Evolutionary conservation across 352 stramenopile species (phyloP).

Genomic region (Pythium dissimile): DNA sequence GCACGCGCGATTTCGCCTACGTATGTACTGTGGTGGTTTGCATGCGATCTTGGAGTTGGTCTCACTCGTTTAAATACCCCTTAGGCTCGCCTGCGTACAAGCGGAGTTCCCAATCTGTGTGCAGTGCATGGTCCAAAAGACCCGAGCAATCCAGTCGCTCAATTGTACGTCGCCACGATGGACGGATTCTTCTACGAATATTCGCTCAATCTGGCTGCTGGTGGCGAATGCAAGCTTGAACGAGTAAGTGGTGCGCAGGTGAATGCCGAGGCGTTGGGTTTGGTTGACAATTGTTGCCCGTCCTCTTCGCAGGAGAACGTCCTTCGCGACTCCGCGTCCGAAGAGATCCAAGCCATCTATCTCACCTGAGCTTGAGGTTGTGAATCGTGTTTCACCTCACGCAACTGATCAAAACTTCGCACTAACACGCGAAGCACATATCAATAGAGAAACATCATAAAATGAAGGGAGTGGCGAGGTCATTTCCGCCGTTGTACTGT

Average conservation of each 20-base stretch:
- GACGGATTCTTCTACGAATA: slow-evolving; percentile 89
- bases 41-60: neutral
- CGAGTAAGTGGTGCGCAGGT: slow-evolving; percentile 30
- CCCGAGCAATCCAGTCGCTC: slow-evolving; percentile 39
- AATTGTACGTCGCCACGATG: slow-evolving; percentile 75
- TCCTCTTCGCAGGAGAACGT: slow-evolving; percentile 69
- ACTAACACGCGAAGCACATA: no score
- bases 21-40: slow-evolving; percentile 52
- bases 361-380: slow-evolving; percentile 42
- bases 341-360: slow-evolving; percentile 84
- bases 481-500: no score
- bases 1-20: slow-evolving; percentile 85
- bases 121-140: slow-evolving; percentile 76
- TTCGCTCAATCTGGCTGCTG: slow-evolving; percentile 62
- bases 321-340: slow-evolving; percentile 71
- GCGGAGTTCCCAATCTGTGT: slow-evolving; percentile 70
- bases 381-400: neutral
- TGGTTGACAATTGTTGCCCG: neutral
- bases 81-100: slow-evolving; percentile 73
- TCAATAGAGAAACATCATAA: neutral
- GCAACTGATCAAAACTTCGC: no score
- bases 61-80: neutral
- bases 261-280: neutral
- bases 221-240: slow-evolving; percentile 82
- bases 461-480: neutral